Evolutionary conservation across 2,329 filamentous ascomycete genomes (phyloP).

Genomic region (Daldinia sp.): DNA sequence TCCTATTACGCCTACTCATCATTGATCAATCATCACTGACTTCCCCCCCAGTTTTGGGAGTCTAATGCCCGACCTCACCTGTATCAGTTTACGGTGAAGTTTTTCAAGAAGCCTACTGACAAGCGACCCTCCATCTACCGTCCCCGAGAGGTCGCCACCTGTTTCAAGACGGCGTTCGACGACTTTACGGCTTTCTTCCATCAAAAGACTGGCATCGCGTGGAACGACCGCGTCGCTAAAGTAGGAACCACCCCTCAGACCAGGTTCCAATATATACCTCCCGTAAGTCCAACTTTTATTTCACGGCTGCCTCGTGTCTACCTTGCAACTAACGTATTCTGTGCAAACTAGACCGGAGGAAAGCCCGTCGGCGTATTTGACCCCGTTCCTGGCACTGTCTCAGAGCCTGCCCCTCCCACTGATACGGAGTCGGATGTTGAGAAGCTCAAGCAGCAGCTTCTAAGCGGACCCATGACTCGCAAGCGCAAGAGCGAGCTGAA

Average conservation of each 20-base stretch:
- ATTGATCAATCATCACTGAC: background rate
- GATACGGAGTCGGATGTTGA: too few relatives aligned
- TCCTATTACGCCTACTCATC: too few relatives aligned
- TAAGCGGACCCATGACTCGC: background rate
- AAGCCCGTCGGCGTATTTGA: background rate
- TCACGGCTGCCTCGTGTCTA: background rate
- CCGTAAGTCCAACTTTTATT: slow-evolving; percentile 49
- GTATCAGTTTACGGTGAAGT: slow-evolving; percentile 68
- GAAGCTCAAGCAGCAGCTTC: background rate
- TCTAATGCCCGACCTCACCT: slow-evolving; percentile 65
- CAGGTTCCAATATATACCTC: slow-evolving; percentile 57
- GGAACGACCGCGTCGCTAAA: slow-evolving; percentile 62
- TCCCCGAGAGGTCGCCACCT: slow-evolving; percentile 50
- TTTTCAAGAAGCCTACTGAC: slow-evolving; percentile 53
- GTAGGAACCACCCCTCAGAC: slow-evolving; percentile 45
- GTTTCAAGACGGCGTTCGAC: slow-evolving; percentile 55
- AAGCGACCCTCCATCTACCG: slow-evolving; percentile 47
- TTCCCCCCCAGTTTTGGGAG: slow-evolving; percentile 67
- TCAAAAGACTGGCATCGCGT: slow-evolving; percentile 64
- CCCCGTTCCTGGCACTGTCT: background rate
- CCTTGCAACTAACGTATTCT: background rate
- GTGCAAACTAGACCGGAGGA: background rate
- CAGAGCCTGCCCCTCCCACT: background rate
- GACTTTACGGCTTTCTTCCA: slow-evolving; percentile 66
- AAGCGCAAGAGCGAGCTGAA: background rate